Base-by-base conservation (phyloP, 352 stramenopile genomes). In the Phytophthora melonis region DNA sequence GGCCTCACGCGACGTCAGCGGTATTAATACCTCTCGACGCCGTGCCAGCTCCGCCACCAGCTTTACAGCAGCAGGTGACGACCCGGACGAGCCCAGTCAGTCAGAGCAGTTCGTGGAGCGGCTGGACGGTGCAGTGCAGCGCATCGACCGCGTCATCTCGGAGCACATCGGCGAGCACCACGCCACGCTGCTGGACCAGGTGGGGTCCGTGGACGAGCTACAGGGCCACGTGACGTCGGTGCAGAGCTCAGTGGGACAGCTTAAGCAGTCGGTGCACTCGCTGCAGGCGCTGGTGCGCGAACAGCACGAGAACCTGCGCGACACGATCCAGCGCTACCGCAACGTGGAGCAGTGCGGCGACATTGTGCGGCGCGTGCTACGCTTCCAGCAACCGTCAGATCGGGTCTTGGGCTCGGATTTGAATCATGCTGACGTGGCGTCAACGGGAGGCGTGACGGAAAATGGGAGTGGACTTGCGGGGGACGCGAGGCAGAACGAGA, bases 111-210 rank as follows among this genome's bases (percentile, higher is more conserved):
- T 96, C 74, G 82, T 93, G 49, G 75, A 91, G 68, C 78, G 78
- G 30, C 80, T 95, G 45, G 79, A 93, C 49, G 73, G 86, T 14
- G 85, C 85, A 3, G 86, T 94, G 64, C 67, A 80, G 13, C 75
- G 86, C 62, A 94, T 96, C 60, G 90, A 96, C 70, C 77, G 80
- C 61, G 85, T 90, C 55, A 94, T 96, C 69, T 84, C 86, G 18
- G 83, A 93, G 56, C 89, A 95, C 71, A 84, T 96, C 25, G 83
- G 86, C 53, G 87, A 90, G 50, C 79, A 94, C 74, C 87, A 96
- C 70, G 82, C 77, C 56, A 79, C 84, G 53, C 72, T 96, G 34
- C 63, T 96, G 49, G 74, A 82, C 13, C 87, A 92, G 39, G 88
- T 95, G 41, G 87, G 90, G 14, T 96, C 90, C 1, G 86, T 95